A percentile compares a stretch with the other conserved stretches of the same genome.
Conservation (phyloP, 208 protist species). For the Trichomonas vaginalis region DNA sequence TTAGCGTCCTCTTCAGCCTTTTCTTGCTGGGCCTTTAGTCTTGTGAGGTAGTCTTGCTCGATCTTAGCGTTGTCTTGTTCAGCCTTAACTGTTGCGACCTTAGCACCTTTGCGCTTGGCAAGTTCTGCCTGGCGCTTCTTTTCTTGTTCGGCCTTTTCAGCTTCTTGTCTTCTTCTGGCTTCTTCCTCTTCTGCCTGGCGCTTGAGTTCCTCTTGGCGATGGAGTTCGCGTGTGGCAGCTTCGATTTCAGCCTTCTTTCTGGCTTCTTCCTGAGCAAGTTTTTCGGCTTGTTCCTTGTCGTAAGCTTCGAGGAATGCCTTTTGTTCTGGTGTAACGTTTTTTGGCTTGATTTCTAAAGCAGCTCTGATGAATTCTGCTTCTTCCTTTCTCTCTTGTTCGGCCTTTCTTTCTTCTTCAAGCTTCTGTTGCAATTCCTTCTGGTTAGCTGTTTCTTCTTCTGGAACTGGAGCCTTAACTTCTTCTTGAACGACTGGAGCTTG, state of each 20-base stretch:
- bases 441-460: background rate
- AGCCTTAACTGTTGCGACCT: too few species aligned
- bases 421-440: background rate
- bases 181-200: background rate
- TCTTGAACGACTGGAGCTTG: background rate
- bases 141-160: background rate
- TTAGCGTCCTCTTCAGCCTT: background rate
- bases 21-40: background rate
- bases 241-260: background rate
- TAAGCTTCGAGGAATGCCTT: background rate
- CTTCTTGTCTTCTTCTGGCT: background rate
- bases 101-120: background rate
- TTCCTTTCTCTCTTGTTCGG: background rate
- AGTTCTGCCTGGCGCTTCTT: background rate
- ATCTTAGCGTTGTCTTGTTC: background rate
- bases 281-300: background rate
- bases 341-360: background rate
- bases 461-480: background rate
- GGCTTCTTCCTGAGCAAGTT: background rate
- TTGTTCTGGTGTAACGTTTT: background rate
- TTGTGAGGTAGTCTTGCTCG: background rate
- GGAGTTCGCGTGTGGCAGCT: background rate
- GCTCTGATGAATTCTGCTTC: background rate
- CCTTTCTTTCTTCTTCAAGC: background rate
- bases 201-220: background rate